A percentile compares a stretch with the other conserved stretches of the same genome.
Conservation (phyloP, 495 filamentous ascomycete species). For the Xylaria acuta region DNA sequence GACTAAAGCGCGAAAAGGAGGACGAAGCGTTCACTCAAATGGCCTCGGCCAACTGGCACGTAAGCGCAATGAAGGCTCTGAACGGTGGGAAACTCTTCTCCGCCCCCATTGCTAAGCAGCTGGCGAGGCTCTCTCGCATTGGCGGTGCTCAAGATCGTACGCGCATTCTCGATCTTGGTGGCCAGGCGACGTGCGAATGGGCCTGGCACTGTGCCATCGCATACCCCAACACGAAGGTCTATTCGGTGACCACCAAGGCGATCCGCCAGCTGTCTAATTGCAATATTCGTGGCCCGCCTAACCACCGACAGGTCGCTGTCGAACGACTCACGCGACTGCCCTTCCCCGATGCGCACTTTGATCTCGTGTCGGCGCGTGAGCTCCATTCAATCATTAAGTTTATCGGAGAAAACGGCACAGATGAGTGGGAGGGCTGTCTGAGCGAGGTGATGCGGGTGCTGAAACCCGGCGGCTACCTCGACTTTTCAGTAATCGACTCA, state of each 20-base stretch:
- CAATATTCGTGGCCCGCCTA: slow-evolving; percentile 79
- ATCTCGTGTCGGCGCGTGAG: slow-evolving; percentile 89
- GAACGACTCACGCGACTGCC: slow-evolving; percentile 78
- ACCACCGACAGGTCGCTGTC: slow-evolving; percentile 83
- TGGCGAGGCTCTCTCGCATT: slow-evolving; percentile 58
- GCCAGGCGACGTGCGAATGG: slow-evolving; percentile 87
- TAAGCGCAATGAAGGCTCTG: slow-evolving; percentile 76
- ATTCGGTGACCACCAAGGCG: slow-evolving; percentile 78
- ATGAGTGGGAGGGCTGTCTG: slow-evolving; percentile 89
- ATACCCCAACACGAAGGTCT: slow-evolving; percentile 82
- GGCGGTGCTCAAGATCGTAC: slow-evolving; percentile 57
- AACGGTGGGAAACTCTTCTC: slow-evolving; percentile 83
- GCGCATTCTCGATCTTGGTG: slow-evolving; percentile 87
- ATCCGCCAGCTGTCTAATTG: slow-evolving; percentile 68
- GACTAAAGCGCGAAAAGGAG: slow-evolving; percentile 76
- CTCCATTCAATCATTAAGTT: slow-evolving; percentile 81
- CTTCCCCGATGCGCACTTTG: slow-evolving; percentile 87
- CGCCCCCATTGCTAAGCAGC: slow-evolving; percentile 70
- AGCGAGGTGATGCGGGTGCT: slow-evolving; percentile 86
- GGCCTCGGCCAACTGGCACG: slow-evolving; percentile 75
- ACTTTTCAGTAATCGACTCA: slow-evolving; percentile 87
- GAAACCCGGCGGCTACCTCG: slow-evolving; percentile 90
- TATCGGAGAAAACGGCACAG: slow-evolving; percentile 63
- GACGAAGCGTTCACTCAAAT: slow-evolving; percentile 79
- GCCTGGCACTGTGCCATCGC: slow-evolving; percentile 89